Base-by-base conservation (phyloP, 352 stramenopile genomes). In the Phytophthora pluvialis region DNA sequence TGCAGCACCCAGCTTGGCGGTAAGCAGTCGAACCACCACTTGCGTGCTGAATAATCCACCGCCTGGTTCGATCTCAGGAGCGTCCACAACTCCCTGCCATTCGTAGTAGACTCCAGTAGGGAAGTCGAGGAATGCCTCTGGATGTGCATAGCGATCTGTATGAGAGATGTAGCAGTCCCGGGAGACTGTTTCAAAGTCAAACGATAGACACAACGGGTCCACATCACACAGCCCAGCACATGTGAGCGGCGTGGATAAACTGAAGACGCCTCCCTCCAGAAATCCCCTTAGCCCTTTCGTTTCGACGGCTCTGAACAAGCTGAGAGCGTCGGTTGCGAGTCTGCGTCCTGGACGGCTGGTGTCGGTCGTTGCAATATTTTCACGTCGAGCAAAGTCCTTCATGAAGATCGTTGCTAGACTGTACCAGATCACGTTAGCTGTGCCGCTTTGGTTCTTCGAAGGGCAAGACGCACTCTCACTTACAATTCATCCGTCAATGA, bases 101-200 rank as follows among this genome's bases (percentile, higher is more conserved):
- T 94, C 86, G 47, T 91, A 93, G 61, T 94, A 92, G 26, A 86
- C 64, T 13, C 83, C 84, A 0, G 78, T 86, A 5, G 82, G 67
- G 31, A 91, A 92, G 32, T 74, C 64, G 18, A 94, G 56, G 55
- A 91, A 93, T 31, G 82, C 80, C 18, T 87, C 72, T 1, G 83
- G 82, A 38, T 89, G 71, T 1, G 69, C 67, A 55, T 88, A 94
- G 11, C 82, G 75, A 56, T 94, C 86, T 3, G 81, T 80, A 63
- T 93, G 67, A 8, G 83, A 90, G 12, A 94, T 67, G 60, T 94
- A 93, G 63, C 86, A 94, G 38, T 77, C 81, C 1, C 51, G 29
- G 3, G 78, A 85, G 11, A 72, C 40, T 0, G 72, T 83, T 45
- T 93, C 86, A 31, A 88, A 75, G 53, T 94, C 86, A 28, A 94